These are phyloP conservation scores for Gilbertella persicaria DNA, from an alignment of 371 early-diverging fungal species.

Conservation along the genomic window DNA sequence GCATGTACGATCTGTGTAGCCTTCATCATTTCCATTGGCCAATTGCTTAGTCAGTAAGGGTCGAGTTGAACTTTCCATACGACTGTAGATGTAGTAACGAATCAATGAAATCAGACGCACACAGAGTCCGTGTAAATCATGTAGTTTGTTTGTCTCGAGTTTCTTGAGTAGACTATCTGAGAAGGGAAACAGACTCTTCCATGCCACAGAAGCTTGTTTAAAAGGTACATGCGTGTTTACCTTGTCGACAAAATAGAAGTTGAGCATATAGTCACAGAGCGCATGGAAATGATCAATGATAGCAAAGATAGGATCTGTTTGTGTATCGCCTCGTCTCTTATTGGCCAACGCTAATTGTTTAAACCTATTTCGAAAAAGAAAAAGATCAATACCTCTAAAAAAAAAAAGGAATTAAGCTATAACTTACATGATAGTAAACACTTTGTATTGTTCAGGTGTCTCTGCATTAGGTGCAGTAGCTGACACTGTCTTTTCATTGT, in stretches of 20 bases:
- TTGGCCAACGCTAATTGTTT: slow-evolving; percentile 33
- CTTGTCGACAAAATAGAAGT: slow-evolving; percentile 34
- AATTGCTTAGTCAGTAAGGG: slow-evolving; percentile 1
- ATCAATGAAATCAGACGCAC: slow-evolving; percentile 28
- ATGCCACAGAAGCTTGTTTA: slow-evolving; percentile 13
- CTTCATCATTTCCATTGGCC: neutral
- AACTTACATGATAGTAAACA: slow-evolving; percentile 29
- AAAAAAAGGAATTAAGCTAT: neutral
- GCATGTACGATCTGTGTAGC: slow-evolving; percentile 1
- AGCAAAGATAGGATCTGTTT: slow-evolving; percentile 18
- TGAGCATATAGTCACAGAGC: slow-evolving; percentile 39
- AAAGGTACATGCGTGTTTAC: slow-evolving; percentile 6
- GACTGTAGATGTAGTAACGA: slow-evolving; percentile 29
- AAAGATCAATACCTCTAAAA: no score
- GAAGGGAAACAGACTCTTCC: slow-evolving; percentile 41
- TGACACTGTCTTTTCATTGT: neutral
- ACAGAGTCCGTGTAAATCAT: slow-evolving; percentile 24
- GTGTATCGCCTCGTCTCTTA: slow-evolving; percentile 40
- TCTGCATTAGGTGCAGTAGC: slow-evolving; percentile 34
- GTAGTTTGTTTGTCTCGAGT: slow-evolving; percentile 13
- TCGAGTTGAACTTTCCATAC: slow-evolving; percentile 14
- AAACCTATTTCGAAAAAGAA: slow-evolving; percentile 32
- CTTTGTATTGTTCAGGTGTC: slow-evolving; percentile 27
- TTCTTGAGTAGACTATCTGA: slow-evolving; percentile 22
- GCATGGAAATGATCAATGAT: slow-evolving; percentile 41